These are phyloP conservation scores for Ogataea angusta DNA, from an alignment of 805 yeast genomes.

Conservation along the genomic window DNA sequence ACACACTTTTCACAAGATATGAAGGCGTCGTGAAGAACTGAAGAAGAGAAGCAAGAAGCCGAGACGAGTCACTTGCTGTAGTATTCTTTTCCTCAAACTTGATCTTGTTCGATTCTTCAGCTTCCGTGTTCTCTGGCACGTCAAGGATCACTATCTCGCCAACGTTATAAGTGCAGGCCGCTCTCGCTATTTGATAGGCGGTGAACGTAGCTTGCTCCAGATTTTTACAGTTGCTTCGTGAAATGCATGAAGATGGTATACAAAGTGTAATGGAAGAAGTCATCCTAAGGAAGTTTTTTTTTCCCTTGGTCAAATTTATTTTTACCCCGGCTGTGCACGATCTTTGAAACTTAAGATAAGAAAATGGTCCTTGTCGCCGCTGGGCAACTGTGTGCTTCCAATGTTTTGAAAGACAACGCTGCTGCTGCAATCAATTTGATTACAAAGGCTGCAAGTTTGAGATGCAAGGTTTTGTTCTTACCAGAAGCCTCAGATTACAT, in stretches of 20 bases:
- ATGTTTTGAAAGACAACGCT: constrained; percentile 59
- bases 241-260: constrained; percentile 66
- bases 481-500: constrained; percentile 95
- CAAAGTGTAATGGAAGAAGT: constrained; percentile 46
- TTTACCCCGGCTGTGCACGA: constrained; percentile 1
- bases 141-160: constrained; percentile 74
- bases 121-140: constrained; percentile 33
- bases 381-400: constrained; percentile 81
- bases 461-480: constrained; percentile 70
- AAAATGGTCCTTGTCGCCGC: constrained; percentile 66
- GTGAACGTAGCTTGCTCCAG: constrained; percentile 70
- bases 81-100: constrained; percentile 30
- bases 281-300: constrained; percentile 4
- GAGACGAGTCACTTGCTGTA: constrained; percentile 25
- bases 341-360: constrained; percentile 4
- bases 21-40: constrained; percentile 86
- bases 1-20: constrained; percentile 64
- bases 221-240: constrained; percentile 52
- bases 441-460: constrained; percentile 53
- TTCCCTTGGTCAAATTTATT: background rate
- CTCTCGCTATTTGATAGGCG: constrained; percentile 76
- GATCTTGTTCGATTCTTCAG: constrained; percentile 28
- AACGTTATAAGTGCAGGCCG: constrained; percentile 65
- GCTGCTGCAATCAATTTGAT: constrained; percentile 56
- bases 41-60: constrained; percentile 63